phyloP scores from a whole-genome alignment of 257 asterid species.

The Solanum chilense region DNA sequence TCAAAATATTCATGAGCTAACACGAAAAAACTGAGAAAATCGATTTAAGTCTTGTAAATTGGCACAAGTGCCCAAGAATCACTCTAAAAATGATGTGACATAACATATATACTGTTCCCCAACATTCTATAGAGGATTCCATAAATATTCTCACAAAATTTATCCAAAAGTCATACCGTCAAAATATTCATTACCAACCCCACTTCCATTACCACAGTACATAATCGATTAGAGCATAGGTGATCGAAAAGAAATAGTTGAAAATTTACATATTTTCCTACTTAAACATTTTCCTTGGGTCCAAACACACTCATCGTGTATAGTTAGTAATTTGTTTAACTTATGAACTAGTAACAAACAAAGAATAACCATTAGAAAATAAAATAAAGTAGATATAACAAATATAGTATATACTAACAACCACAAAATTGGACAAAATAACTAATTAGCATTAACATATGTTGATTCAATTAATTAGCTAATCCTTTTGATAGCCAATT shows the following conservation, averaged over 20 bases:
- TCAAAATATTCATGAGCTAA: too few species aligned
- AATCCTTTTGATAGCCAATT: slow-evolving; percentile 27
- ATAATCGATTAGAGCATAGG: background rate
- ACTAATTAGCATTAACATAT: slow-evolving; percentile 1
- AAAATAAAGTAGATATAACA: background rate
- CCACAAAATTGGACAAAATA: background rate
- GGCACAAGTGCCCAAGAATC: too few species aligned
- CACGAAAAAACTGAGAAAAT: too few species aligned
- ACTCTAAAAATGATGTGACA: too few species aligned
- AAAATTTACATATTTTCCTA: background rate
- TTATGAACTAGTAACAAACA: too few species aligned
- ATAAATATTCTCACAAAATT: too few species aligned
- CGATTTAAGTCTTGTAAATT: too few species aligned
- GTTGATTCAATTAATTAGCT: slow-evolving; percentile 28
- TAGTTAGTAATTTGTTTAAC: background rate
- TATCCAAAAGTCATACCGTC: too few species aligned
- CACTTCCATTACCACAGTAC: background rate
- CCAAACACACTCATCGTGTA: background rate
- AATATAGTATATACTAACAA: background rate
- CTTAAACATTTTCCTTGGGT: background rate
- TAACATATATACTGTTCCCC: too few species aligned
- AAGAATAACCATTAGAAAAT: background rate
- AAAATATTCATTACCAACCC: background rate
- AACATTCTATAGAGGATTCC: too few species aligned
- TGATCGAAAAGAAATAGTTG: background rate